Conservation (phyloP, 2,329 filamentous ascomycete species). For the Pseudogymnoascus sp. region DNA sequence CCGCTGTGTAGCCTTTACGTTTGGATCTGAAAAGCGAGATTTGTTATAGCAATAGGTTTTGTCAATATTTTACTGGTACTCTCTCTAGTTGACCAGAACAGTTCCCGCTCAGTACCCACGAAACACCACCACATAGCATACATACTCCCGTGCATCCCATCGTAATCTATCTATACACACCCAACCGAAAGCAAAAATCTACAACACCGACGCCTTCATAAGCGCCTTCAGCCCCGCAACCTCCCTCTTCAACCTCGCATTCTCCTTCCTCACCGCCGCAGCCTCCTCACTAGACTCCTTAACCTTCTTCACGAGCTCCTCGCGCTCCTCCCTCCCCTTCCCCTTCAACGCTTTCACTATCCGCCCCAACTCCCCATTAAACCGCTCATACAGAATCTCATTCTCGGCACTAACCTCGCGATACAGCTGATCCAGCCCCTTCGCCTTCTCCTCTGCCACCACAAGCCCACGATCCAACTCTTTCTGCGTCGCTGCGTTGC, state of each 20-base stretch:
- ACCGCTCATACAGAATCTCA: constrained; percentile 82
- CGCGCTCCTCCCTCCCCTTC: constrained; percentile 67
- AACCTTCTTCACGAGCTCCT: constrained; percentile 64
- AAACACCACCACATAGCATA: neutral
- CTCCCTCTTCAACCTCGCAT: constrained; percentile 73
- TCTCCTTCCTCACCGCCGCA: constrained; percentile 73
- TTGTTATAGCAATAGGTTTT: neutral
- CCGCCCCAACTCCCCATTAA: constrained; percentile 83
- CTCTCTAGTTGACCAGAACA: constrained; percentile 3
- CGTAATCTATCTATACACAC: constrained; percentile 4
- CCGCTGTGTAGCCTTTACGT: neutral
- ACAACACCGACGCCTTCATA: constrained; percentile 2
- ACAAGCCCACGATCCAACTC: constrained; percentile 67
- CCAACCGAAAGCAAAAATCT: neutral
- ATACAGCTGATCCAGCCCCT: constrained; percentile 80
- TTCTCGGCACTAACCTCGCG: constrained; percentile 85
- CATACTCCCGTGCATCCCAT: constrained; percentile 6
- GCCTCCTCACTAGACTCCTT: constrained; percentile 71
- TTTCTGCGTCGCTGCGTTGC: constrained; percentile 55
- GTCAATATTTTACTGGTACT: neutral
- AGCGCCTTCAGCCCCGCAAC: constrained; percentile 41
- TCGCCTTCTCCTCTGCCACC: constrained; percentile 69
- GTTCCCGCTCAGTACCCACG: neutral
- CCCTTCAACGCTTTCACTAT: constrained; percentile 68
- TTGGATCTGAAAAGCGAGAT: neutral